phyloP scores from a whole-genome alignment of 192 early-diverging fungal genomes.

The Allomyces macrogynus region DNA sequence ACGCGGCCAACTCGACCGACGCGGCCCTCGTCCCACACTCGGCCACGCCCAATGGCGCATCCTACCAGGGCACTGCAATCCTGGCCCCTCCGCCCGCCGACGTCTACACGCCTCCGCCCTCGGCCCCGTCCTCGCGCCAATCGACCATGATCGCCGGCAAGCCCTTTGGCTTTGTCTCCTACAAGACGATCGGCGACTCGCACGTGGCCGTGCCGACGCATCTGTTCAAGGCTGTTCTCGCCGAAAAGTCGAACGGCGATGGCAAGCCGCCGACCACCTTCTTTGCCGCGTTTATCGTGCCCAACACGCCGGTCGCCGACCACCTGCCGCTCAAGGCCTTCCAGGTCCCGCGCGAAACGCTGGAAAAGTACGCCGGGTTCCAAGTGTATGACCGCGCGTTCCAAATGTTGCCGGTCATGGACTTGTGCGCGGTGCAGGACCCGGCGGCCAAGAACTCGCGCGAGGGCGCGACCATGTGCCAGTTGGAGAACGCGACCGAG shows the following conservation, averaged over 20 bases:
- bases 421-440: background rate
- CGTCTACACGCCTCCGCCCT: background rate
- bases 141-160: conserved; percentile 1
- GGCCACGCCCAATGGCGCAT: background rate
- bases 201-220: conserved; percentile 81
- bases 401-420: background rate
- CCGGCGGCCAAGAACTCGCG: background rate
- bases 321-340: conserved; percentile 41
- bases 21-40: background rate
- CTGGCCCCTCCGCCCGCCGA: background rate
- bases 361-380: conserved; percentile 46
- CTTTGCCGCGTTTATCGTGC: conserved; percentile 57
- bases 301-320: conserved; percentile 52
- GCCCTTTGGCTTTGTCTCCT: conserved; percentile 36
- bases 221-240: conserved; percentile 79
- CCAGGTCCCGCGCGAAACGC: conserved; percentile 48
- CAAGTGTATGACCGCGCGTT: conserved; percentile 35
- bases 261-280: conserved; percentile 23
- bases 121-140: background rate
- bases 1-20: background rate
- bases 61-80: too few relatives aligned
- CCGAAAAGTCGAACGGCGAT: conserved; percentile 18
- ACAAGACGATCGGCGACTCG: conserved; percentile 71
- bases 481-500: background rate
- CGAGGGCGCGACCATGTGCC: background rate